Evolutionary conservation across 176 grass and related monocot species (phyloP).

Genomic region (Bonia amplexicaulis): DNA sequence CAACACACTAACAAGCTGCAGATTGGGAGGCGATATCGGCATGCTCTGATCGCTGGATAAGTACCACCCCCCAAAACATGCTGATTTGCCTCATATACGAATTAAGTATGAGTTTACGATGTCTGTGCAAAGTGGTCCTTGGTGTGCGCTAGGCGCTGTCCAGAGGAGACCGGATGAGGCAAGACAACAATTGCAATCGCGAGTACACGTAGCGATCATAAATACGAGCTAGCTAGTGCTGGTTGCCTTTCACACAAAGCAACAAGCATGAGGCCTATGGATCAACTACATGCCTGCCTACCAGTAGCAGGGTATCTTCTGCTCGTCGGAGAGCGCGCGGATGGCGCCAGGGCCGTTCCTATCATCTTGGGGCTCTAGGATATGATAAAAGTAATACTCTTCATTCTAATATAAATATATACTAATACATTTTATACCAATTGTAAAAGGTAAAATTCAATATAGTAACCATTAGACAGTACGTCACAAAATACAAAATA

Average conservation of each 20-base stretch:
- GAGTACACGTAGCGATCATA: constrained; percentile 15
- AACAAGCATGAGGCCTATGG: constrained; percentile 6
- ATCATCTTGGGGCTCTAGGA: too few species aligned
- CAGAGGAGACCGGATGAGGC: constrained; percentile 29
- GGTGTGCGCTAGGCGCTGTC: background rate
- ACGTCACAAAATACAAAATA: too few species aligned
- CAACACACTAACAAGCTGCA: background rate
- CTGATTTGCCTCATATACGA: background rate
- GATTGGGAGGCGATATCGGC: background rate
- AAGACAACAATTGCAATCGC: constrained; percentile 16
- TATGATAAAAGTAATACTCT: too few species aligned
- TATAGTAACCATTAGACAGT: too few species aligned
- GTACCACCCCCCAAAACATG: background rate
- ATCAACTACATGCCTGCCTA: background rate
- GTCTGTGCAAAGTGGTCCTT: background rate
- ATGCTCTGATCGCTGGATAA: background rate
- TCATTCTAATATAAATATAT: too few species aligned
- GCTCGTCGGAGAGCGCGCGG: background rate
- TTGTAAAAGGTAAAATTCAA: too few species aligned
- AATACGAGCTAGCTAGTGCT: background rate
- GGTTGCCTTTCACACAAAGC: constrained; percentile 41
- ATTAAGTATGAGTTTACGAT: background rate
- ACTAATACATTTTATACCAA: too few species aligned
- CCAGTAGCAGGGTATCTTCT: background rate
- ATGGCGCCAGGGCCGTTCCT: background rate